These are phyloP conservation scores for Pseudodiploospora longispora DNA, from an alignment of 2,329 filamentous ascomycete species.

Conservation along the genomic window DNA sequence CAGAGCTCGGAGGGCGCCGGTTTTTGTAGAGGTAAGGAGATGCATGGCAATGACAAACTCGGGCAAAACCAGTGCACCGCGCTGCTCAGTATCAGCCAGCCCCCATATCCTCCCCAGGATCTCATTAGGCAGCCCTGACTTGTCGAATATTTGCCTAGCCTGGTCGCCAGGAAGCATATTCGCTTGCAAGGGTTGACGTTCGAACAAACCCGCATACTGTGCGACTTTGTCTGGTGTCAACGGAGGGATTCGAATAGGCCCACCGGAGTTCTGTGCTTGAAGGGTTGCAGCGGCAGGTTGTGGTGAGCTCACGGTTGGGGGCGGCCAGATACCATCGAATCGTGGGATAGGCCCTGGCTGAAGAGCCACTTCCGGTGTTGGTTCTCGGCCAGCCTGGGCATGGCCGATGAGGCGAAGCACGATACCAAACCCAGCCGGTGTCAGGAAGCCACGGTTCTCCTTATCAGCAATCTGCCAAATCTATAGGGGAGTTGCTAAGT, in stretches of 20 bases:
- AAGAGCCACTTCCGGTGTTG: slow-evolving; percentile 71
- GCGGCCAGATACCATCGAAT: slow-evolving; percentile 65
- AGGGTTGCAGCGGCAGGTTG: slow-evolving; percentile 43
- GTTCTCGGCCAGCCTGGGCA: slow-evolving; percentile 80
- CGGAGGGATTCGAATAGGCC: slow-evolving; percentile 77
- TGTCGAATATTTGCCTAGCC: slow-evolving; percentile 92
- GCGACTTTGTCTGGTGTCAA: slow-evolving; percentile 80
- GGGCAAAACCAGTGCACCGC: slow-evolving; percentile 74
- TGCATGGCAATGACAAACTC: slow-evolving; percentile 99
- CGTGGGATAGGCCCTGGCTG: slow-evolving; percentile 83
- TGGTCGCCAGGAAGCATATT: slow-evolving; percentile 70
- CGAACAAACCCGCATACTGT: slow-evolving; percentile 85
- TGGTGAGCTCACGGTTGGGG: slow-evolving; percentile 17
- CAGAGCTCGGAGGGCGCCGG: slow-evolving; percentile 67
- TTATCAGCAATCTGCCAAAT: slow-evolving; percentile 99
- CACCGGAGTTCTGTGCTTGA: slow-evolving; percentile 53
- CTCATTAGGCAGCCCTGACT: slow-evolving; percentile 82
- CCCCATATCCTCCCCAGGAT: slow-evolving; percentile 93
- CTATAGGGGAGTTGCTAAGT: slow-evolving; percentile 35
- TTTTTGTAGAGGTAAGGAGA: slow-evolving; percentile 84
- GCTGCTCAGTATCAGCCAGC: slow-evolving; percentile 86
- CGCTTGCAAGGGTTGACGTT: slow-evolving; percentile 74
- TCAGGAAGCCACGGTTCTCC: slow-evolving; percentile 91
- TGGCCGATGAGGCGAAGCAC: slow-evolving; percentile 92
- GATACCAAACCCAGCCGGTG: slow-evolving; percentile 85